Base-by-base conservation (phyloP, 306 rosid species). In the Quercus alba region DNA sequence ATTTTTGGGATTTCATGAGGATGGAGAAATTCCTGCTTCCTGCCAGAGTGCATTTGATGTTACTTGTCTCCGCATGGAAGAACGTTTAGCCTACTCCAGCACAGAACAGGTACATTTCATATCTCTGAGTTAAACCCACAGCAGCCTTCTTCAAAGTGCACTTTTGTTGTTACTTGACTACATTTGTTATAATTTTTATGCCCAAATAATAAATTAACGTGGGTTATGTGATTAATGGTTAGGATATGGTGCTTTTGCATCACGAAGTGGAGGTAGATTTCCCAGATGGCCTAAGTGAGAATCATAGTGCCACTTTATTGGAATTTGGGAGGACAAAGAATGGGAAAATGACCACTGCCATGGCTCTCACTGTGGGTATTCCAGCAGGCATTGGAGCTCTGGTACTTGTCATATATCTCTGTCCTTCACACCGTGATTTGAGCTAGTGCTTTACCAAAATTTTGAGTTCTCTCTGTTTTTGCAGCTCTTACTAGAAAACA, bases 191-290 rank as follows among this genome's bases (percentile, higher is more conserved):
- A 26, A 82, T 30, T 15, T 63, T 56, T 28, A 26, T 72, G 26
- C 58, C 54, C 10, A 11, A 74, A 38, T 61, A 69, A 49, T 73
- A 17, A 46, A 73, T 56, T 64, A 49, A 17, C 35, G 74, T 35
- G 67, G 61, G 46, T 68, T 77, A 57, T 78, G 58, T 80, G 55
- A 76, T 81, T 59, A 70, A 20, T 85, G 84, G 28, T 83, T 86
- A 95, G 99, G 99, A 95, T 82, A 95, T 95, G 99, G 99, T 95
- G 81, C 92, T 95, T 80, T 82, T 95, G 85, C 88, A 91, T 87
- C 99, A 95, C 66, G 98, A 95, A 89, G 87, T 95, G 84, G 96
- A 90, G 81, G 71, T 90, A 78, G 98, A 88, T 70, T 90, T 85
- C 75, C 93, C 97, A 3, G 93, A 87, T 46, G 74, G 76, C 74